phyloP scores from a whole-genome alignment of 2,329 filamentous ascomycete genomes.

The Aspergillus fumigatiaffinis region DNA sequence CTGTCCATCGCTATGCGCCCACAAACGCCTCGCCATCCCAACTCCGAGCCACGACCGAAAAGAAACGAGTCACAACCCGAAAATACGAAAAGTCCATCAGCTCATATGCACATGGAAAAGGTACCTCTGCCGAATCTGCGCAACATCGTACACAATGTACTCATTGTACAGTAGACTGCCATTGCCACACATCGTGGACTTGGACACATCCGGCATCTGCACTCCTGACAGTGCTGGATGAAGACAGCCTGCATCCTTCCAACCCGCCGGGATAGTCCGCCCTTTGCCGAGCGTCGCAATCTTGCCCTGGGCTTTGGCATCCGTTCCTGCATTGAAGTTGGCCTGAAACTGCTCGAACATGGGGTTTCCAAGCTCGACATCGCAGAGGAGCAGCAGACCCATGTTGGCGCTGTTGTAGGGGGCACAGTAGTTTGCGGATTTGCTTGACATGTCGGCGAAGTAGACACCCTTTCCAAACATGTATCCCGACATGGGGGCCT shows the following conservation, averaged over 20 bases:
- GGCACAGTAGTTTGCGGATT: slow-evolving; percentile 75
- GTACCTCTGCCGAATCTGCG: slow-evolving; percentile 46
- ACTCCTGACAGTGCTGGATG: slow-evolving; percentile 64
- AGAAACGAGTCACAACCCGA: background rate
- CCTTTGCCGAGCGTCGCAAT: slow-evolving; percentile 71
- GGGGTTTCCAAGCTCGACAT: slow-evolving; percentile 75
- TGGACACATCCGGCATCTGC: slow-evolving; percentile 50
- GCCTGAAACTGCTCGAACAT: slow-evolving; percentile 60
- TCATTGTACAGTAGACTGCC: slow-evolving; percentile 37
- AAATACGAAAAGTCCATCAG: background rate
- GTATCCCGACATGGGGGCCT: slow-evolving; percentile 75
- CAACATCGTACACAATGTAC: slow-evolving; percentile 48
- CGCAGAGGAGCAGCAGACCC: slow-evolving; percentile 75
- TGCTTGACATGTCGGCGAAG: slow-evolving; percentile 78
- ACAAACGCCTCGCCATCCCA: background rate
- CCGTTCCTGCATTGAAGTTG: slow-evolving; percentile 61
- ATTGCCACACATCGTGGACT: background rate
- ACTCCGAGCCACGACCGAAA: background rate
- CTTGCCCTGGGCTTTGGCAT: slow-evolving; percentile 57
- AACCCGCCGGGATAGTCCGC: slow-evolving; percentile 57
- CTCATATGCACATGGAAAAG: slow-evolving; percentile 42
- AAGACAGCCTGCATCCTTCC: slow-evolving; percentile 71
- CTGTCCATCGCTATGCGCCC: background rate
- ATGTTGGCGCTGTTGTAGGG: slow-evolving; percentile 60
- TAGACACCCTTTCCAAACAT: slow-evolving; percentile 93